Evolutionary conservation across 176 grass and related monocot species (phyloP).

Genomic region (Bothriochloa decipiens): DNA sequence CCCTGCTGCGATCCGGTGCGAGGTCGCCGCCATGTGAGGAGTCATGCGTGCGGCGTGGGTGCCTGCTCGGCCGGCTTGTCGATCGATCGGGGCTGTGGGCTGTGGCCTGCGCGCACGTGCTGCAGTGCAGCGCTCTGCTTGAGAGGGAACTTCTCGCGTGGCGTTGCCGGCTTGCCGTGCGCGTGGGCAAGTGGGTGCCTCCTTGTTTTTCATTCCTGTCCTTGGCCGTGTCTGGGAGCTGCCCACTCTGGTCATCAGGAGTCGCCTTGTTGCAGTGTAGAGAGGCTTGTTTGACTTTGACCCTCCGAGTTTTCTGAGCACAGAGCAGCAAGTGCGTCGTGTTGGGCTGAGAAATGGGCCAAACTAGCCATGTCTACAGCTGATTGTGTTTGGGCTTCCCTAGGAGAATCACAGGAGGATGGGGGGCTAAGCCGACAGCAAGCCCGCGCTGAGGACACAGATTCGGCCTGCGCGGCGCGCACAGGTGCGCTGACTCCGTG

Average conservation of each 20-base stretch:
- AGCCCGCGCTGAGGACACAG: too few relatives aligned
- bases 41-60: too few relatives aligned
- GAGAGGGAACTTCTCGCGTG: slow-evolving; percentile 8
- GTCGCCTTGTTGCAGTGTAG: neutral
- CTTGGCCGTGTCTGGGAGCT: neutral
- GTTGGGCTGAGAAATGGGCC: neutral
- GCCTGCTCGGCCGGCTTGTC: slow-evolving; percentile 5
- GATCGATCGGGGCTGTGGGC: neutral
- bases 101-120: neutral
- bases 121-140: neutral
- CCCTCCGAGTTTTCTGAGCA: neutral
- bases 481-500: too few relatives aligned
- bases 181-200: neutral
- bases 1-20: slow-evolving; percentile 33
- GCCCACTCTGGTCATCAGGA: neutral
- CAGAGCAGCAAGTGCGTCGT: neutral
- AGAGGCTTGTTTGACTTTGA: slow-evolving; percentile 5
- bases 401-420: too few relatives aligned
- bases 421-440: too few relatives aligned
- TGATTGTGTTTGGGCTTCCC: neutral
- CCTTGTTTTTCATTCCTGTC: neutral
- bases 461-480: too few relatives aligned
- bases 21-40: slow-evolving; percentile 46
- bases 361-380: neutral
- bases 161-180: neutral